Base-by-base conservation (phyloP, 2,329 filamentous ascomycete genomes). In the Monosporascus sp. region DNA sequence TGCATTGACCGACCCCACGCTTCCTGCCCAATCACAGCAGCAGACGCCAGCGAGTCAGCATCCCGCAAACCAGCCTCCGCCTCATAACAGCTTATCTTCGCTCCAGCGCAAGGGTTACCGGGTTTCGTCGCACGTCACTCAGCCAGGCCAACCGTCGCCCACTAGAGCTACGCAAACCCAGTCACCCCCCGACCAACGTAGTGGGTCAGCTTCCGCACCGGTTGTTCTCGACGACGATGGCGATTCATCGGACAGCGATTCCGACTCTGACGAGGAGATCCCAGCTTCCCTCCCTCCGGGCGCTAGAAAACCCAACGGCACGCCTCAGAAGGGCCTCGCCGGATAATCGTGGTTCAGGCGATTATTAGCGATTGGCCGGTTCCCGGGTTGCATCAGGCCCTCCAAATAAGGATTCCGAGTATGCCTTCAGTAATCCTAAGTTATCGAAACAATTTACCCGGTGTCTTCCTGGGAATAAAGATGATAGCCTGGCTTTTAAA, bases 31-130 rank as follows among this genome's bases (percentile, higher is more conserved):
- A 4, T 50, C 27, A 9, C 54, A 52, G 22, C 46, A 53, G 41
- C 49, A 51, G 37, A 36, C 43, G 14, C 39, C 55, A 3, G 39
- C 18, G 8, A 20, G 17, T 43, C 39, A 11, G 24, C 18, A 18
- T 31, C 1, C 20, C 5, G 8, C 22, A 25, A 14, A 46, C 7
- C 22, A 25, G 20, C 52, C 22, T 31, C 20, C 24, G 3, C 44
- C 45, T 14, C 49, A 55, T 20, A 61, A 60, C 22, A 68, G 65
- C 27, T 62, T 68, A 3, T 65, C 63, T 1, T 62, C 64, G 0
- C 52, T 60, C 8, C 65, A 68, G 49, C 57, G 58, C 3, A 65
- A 66, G 48, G 67, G 66, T 7, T 68, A 68, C 20, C 60, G 63
- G 5, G 59, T 68, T 18, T 65, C 63, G 7, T 65, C 65, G 2